These are phyloP conservation scores for Penicillium sp. DNA, from an alignment of 2,329 filamentous ascomycete species.

Conservation along the genomic window DNA sequence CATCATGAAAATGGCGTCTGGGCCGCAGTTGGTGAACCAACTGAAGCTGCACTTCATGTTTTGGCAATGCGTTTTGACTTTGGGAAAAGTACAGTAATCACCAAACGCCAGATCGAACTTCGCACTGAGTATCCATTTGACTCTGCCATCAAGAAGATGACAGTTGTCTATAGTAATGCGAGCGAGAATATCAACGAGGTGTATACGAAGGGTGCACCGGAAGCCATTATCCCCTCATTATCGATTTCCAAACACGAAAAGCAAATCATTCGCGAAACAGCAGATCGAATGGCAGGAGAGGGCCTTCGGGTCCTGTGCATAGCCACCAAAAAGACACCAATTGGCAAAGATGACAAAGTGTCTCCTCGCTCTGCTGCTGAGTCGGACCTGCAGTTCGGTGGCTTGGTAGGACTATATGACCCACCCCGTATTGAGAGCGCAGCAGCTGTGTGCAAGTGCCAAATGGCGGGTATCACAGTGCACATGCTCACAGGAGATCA, in stretches of 20 bases:
- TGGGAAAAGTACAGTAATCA: constrained; percentile 48
- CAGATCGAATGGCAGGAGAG: constrained; percentile 61
- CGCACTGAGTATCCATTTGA: constrained; percentile 65
- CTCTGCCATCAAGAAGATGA: constrained; percentile 66
- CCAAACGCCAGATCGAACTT: constrained; percentile 15
- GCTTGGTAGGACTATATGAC: constrained; percentile 62
- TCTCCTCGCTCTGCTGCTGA: constrained; percentile 53
- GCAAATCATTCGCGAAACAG: constrained; percentile 24
- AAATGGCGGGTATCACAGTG: constrained; percentile 57
- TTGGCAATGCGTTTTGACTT: constrained; percentile 62
- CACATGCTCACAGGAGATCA: constrained; percentile 61
- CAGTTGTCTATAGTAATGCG: constrained; percentile 55
- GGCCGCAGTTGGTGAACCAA: constrained; percentile 63
- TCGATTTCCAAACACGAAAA: constrained; percentile 20
- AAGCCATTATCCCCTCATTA: constrained; percentile 51
- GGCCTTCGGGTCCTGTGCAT: constrained; percentile 63
- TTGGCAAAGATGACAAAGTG: constrained; percentile 30
- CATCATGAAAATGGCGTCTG: constrained; percentile 47
- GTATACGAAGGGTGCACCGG: constrained; percentile 65
- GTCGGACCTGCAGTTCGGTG: constrained; percentile 55
- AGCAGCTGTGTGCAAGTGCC: constrained; percentile 54
- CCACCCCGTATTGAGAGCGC: constrained; percentile 62
- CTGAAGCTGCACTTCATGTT: constrained; percentile 67
- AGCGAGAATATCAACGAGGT: constrained; percentile 38
- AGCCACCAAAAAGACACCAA: constrained; percentile 42